Conservation (phyloP, 805 yeast genomes). For the Cyberlindnera mycetangii region DNA sequence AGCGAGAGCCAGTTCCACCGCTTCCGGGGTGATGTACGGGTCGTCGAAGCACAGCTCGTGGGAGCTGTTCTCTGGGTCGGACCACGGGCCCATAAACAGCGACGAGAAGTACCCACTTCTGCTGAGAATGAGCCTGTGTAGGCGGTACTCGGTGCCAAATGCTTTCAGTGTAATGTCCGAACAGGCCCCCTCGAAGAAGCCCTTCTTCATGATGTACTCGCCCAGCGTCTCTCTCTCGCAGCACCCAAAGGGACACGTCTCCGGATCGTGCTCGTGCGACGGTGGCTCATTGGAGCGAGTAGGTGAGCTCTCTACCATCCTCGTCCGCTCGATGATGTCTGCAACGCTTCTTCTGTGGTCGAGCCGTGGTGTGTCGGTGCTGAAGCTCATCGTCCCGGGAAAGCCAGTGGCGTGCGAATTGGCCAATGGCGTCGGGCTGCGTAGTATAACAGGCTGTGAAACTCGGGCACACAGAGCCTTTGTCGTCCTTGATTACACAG, state of each 20-base stretch:
- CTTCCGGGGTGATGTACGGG: constrained; percentile 38
- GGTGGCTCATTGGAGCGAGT: background rate
- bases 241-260: constrained; percentile 29
- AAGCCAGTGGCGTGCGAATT: no score
- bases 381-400: no score
- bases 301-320: constrained; percentile 4
- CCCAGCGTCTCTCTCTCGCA: constrained; percentile 24
- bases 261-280: constrained; percentile 8
- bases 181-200: constrained; percentile 43
- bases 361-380: background rate
- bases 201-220: constrained; percentile 36
- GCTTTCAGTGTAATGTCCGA: constrained; percentile 48
- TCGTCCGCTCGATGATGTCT: constrained; percentile 1
- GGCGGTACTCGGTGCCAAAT: constrained; percentile 40
- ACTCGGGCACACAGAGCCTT: no score
- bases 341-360: constrained; percentile 3
- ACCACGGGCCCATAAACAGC: constrained; percentile 45
- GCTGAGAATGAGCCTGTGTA: constrained; percentile 45
- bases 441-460: no score
- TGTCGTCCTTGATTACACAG: no score
- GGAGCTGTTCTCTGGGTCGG: constrained; percentile 21
- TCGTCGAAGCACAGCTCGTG: constrained; percentile 39
- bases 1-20: constrained; percentile 48
- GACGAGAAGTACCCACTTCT: constrained; percentile 47
- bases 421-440: no score